Conservation (phyloP, 441 rosid species). For the Pelargonium australe region DNA sequence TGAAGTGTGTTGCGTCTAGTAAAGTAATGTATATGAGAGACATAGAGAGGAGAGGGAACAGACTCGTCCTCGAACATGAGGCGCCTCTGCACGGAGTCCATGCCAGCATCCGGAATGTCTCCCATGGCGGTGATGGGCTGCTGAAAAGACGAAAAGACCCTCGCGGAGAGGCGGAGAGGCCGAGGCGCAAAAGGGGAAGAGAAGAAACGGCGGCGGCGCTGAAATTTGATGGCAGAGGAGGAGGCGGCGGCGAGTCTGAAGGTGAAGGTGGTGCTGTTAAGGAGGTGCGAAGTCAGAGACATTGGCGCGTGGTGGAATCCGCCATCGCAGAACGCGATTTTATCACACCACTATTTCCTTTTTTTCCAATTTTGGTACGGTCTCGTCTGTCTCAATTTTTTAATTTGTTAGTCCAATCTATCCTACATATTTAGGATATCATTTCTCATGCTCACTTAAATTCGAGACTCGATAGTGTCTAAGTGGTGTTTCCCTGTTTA, state of each 20-base stretch:
- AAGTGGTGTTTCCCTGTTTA: no score
- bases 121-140: slow-evolving; percentile 37
- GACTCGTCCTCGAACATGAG: slow-evolving; percentile 98
- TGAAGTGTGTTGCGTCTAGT: not conserved
- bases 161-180: slow-evolving; percentile 14
- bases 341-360: not conserved
- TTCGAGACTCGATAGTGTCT: no score
- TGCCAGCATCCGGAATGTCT: slow-evolving; percentile 55
- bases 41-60: slow-evolving; percentile 17
- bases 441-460: no score
- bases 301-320: slow-evolving; percentile 1
- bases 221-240: not conserved
- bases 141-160: slow-evolving; percentile 23
- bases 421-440: no score
- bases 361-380: no score
- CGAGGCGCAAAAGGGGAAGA: slow-evolving; percentile 16
- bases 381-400: no score
- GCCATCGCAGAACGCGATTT: not conserved
- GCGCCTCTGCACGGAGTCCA: slow-evolving; percentile 97
- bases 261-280: slow-evolving; percentile 1
- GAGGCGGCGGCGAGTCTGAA: not conserved
- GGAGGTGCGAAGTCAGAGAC: not conserved
- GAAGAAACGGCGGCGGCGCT: slow-evolving; percentile 11
- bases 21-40: not conserved
- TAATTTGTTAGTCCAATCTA: no score